Conservation (phyloP, 2,329 filamentous ascomycete genomes). For the Hymenoscyphus occultus region DNA sequence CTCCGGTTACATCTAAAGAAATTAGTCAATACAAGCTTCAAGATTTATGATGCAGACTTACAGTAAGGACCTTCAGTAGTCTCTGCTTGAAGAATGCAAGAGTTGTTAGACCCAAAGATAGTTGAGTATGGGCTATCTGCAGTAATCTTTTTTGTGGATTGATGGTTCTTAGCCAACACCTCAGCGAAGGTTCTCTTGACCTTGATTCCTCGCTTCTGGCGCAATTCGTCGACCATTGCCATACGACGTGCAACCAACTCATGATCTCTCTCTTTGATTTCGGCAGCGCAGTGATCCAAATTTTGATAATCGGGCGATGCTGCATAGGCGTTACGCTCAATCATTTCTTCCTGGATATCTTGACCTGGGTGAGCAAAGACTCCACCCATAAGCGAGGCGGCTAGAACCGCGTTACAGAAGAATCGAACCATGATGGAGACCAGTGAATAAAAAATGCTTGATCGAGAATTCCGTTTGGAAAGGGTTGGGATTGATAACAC, state of each 20-base stretch:
- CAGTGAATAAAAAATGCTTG: background rate
- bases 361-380: conserved; percentile 40
- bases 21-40: background rate
- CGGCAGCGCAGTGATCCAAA: conserved; percentile 40
- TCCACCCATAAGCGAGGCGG: conserved; percentile 1
- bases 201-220: conserved; percentile 34
- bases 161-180: conserved; percentile 20
- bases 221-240: conserved; percentile 35
- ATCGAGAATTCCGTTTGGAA: background rate
- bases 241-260: conserved; percentile 37
- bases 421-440: background rate
- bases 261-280: conserved; percentile 40
- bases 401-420: background rate
- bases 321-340: conserved; percentile 38
- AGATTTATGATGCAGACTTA: background rate
- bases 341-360: conserved; percentile 37
- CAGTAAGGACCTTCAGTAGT: conserved; percentile 39
- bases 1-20: conserved; percentile 35
- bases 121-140: conserved; percentile 33
- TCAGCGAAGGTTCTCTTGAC: conserved; percentile 15
- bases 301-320: conserved; percentile 34
- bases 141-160: conserved; percentile 32
- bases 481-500: background rate
- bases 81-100: conserved; percentile 36
- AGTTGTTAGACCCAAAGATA: conserved; percentile 28